Percentiles rank a stretch among this genome's conserved stretches.
Evolutionary conservation across 1,139 yeast species (phyloP).

Genomic region (Taphrina populina): DNA sequence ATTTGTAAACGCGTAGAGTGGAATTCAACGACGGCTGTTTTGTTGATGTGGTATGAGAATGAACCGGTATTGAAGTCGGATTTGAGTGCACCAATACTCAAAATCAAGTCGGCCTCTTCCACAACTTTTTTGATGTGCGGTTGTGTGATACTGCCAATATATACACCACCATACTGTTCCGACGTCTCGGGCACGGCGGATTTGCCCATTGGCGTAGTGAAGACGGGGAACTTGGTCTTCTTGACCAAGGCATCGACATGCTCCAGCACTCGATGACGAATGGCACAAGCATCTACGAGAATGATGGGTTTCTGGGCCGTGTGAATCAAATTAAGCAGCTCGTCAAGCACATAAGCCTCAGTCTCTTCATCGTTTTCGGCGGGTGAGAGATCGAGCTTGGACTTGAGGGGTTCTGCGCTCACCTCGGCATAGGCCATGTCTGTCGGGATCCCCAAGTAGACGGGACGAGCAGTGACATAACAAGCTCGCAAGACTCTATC

Average conservation of each 20-base stretch:
- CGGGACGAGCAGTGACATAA: slow-evolving; percentile 65
- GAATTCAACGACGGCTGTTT: slow-evolving; percentile 46
- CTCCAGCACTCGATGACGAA: slow-evolving; percentile 54
- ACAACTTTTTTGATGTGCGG: slow-evolving; percentile 50
- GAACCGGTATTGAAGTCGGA: slow-evolving; percentile 51
- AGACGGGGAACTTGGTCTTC: slow-evolving; percentile 51
- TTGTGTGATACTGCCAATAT: slow-evolving; percentile 55
- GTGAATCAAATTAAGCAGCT: slow-evolving; percentile 55
- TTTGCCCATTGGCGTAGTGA: slow-evolving; percentile 55
- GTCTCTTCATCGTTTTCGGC: slow-evolving; percentile 43
- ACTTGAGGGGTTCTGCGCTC: slow-evolving; percentile 46
- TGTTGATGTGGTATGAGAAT: slow-evolving; percentile 47
- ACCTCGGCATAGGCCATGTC: slow-evolving; percentile 52
- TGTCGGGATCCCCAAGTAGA: slow-evolving; percentile 71
- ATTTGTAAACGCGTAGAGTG: slow-evolving; percentile 53
- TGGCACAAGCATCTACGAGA: slow-evolving; percentile 64
- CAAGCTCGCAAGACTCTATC: slow-evolving; percentile 64
- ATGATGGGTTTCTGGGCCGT: slow-evolving; percentile 59
- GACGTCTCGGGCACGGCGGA: slow-evolving; percentile 62
- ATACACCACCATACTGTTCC: slow-evolving; percentile 62
- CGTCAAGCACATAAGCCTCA: slow-evolving; percentile 50
- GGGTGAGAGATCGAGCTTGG: slow-evolving; percentile 43
- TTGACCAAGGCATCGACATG: slow-evolving; percentile 53
- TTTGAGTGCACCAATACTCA: slow-evolving; percentile 49
- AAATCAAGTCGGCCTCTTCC: slow-evolving; percentile 46